Base-by-base conservation (phyloP, 106 monocot species). In the Dendrobium catenatum region DNA sequence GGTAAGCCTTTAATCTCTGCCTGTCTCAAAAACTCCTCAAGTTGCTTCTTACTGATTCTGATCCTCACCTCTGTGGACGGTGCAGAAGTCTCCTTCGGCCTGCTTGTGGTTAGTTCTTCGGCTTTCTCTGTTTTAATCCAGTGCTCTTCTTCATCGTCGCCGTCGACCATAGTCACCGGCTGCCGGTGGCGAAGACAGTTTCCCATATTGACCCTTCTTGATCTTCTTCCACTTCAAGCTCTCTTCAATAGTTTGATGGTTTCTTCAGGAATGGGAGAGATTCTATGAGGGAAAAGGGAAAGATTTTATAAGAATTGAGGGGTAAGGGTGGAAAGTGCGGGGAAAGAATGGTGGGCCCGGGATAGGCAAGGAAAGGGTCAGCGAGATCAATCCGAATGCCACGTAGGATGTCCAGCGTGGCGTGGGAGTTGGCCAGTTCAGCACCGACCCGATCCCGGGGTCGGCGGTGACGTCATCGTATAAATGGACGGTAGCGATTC, bases 11-110 rank as follows among this genome's bases (percentile, higher is more conserved):
- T 59, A 9, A 20, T 84, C 9, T 86, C 84, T 4, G 55, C 75
- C 22, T 72, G 22, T 3, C 41, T 55, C 4, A 91, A 80, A 55
- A 91, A 19, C 86, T 91, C 82, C 40, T 86, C 82, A 64, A 91
- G 81, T 42, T 88, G 88, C 67, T 88, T 91, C 84, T 80, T 86
- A 15, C 81, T 84, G 20, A 91, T 86, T 74, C 84, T 82, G 79
- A 91, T 86, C 84, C 82, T 86, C 66, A 91, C 80, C 84, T 80
- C 80, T 0, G 80, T 78, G 2, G 73, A 48, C 5, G 51, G 15
- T 51, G 76, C 42, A 19, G 20, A 15, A 8, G n/a, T 6, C 26
- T 26, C 64, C 58, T 66, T 24, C 64, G 6, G 58, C 5, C 26
- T 31, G 31, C 31, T n/a, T 24, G 8, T 8, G 64, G 9, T 58